Conservation (phyloP, 352 stramenopile species). For the Phytophthora macrochlamydospora region DNA sequence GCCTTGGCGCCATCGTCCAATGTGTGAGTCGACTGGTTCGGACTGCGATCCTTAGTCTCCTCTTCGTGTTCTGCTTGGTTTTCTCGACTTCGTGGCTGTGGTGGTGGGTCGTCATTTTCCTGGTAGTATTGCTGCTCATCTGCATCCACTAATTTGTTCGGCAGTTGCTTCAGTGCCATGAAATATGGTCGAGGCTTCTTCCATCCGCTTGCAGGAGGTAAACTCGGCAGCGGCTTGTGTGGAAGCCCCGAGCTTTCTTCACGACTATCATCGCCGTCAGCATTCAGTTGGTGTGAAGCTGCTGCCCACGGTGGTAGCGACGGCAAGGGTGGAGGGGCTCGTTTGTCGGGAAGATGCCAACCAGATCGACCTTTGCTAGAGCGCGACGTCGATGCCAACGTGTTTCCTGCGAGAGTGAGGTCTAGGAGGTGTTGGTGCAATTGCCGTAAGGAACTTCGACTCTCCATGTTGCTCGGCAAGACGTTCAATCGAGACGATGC, state of each 20-base stretch:
- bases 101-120: conserved; percentile 13
- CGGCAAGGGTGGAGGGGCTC: conserved; percentile 41
- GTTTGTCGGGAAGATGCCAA: conserved; percentile 37
- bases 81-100: conserved; percentile 2
- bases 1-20: too few relatives aligned
- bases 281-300: conserved; percentile 2
- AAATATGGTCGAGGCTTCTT: conserved; percentile 60
- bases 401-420: conserved; percentile 9
- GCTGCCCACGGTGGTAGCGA: conserved; percentile 56
- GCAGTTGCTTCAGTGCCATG: conserved; percentile 50
- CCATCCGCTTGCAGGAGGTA: conserved; percentile 29
- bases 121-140: conserved; percentile 20
- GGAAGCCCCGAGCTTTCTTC: conserved; percentile 21
- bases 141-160: conserved; percentile 7
- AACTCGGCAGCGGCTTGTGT: background rate
- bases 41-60: too few relatives aligned
- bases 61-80: conserved; percentile 35
- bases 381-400: conserved; percentile 6
- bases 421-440: conserved; percentile 49
- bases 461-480: conserved; percentile 35
- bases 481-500: conserved; percentile 1
- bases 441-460: conserved; percentile 50
- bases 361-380: conserved; percentile 7
- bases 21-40: too few relatives aligned
- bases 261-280: conserved; percentile 7